These are phyloP conservation scores for Hydnum rufescens DNA, from an alignment of 768 basidiomycete genomes.

Conservation along the genomic window DNA sequence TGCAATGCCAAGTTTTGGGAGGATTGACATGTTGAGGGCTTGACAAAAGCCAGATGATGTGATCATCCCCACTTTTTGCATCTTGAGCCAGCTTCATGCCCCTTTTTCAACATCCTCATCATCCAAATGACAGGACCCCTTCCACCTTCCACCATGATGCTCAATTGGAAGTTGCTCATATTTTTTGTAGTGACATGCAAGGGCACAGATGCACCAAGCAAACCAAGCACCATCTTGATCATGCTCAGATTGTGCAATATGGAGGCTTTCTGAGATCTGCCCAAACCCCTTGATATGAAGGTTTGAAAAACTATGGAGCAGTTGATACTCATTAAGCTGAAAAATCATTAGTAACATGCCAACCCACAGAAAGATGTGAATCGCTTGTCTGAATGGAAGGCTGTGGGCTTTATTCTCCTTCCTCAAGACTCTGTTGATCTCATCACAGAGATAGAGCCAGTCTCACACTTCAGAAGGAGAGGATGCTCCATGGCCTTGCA, in stretches of 20 bases:
- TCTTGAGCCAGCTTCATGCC: background rate
- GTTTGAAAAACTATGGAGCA: conserved; percentile 8
- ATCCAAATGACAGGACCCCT: background rate
- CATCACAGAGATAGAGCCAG: too few relatives aligned
- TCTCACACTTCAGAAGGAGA: too few relatives aligned
- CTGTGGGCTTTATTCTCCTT: too few relatives aligned
- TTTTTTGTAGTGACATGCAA: background rate
- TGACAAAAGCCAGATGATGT: background rate
- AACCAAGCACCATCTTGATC: background rate
- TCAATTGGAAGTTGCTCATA: background rate
- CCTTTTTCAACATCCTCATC: background rate
- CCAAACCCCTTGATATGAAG: conserved; percentile 17
- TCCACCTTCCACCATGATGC: background rate
- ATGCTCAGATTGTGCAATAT: background rate
- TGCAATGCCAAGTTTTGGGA: background rate
- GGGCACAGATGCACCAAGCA: background rate
- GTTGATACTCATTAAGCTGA: background rate
- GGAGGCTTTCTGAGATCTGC: background rate
- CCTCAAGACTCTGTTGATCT: too few relatives aligned
- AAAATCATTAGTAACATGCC: background rate
- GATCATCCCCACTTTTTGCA: background rate
- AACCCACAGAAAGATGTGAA: too few relatives aligned
- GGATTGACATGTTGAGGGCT: background rate
- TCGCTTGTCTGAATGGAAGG: too few relatives aligned
- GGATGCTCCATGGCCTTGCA: too few relatives aligned